Evolutionary conservation across 2,329 filamentous ascomycete genomes (phyloP), one percentile per base, ranked within the genome.

Genomic region (Paecilomyces niveus): DNA sequence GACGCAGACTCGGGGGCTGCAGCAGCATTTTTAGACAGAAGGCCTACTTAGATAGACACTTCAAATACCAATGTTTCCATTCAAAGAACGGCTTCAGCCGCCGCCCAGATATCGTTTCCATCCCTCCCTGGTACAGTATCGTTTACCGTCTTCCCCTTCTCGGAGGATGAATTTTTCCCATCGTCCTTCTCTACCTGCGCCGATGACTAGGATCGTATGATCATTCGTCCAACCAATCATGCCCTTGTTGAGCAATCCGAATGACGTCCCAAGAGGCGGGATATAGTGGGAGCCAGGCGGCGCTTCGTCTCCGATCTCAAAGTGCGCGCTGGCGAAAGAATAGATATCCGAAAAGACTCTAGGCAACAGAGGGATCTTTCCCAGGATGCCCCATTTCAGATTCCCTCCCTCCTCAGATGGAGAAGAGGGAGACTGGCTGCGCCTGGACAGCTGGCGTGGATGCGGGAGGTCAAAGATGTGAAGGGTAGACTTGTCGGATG

Each of bases 401-500:
- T 82, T 83, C 4, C 82, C 77, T 53, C 82, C 80, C 45, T 81
- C 77, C 57, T 74, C 74, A 4, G 69, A 65, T 31, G 62, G 62
- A 33, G 67, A 65, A 21, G 68, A 64, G n/a, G 72, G 68, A 56
- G 70, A 70, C 56, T 72, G 70, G 57, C 73, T 73, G 60, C 71
- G 70, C 59, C 69, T 69, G 3, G 65, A 63, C 35, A 65, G 59
- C 33, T 70, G 71, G 32, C 63, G 67, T 35, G 75, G 74, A 56
- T 74, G 71, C 54, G 88, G 88, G 0, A 97, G 81, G 68, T 97
- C 92, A 70, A 97, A 99, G 39, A 99, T 83, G 74, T 99, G 94
- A 10, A 99, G 81, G 0, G 92, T 99, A 5, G 90, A 92, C 76
- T 97, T 99, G 79, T 99, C 94, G 1, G 92, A 97, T 0, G 93